Conservation (phyloP, 192 early-diverging fungal genomes). For the Spinellus fusiger region DNA sequence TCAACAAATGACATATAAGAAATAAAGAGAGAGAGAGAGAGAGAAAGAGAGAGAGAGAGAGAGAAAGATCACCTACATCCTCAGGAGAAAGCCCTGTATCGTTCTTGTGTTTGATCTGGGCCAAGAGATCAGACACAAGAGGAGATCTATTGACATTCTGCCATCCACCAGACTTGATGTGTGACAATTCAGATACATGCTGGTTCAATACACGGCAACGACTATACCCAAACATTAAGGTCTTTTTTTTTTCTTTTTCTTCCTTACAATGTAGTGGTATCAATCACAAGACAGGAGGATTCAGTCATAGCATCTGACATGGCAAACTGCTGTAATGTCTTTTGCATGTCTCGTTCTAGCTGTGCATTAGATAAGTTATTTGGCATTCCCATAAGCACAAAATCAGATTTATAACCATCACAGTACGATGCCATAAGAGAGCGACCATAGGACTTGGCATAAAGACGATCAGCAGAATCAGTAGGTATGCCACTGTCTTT, state of each 20-base stretch:
- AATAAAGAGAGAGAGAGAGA: background rate
- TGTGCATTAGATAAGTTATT: constrained; percentile 10
- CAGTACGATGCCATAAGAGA: constrained; percentile 52
- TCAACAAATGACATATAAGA: background rate
- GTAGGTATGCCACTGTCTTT: constrained; percentile 27
- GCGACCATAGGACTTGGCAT: constrained; percentile 51
- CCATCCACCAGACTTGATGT: constrained; percentile 20
- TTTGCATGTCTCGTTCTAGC: constrained; percentile 36
- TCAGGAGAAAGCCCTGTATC: constrained; percentile 32
- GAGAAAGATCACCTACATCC: constrained; percentile 24
- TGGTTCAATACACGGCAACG: constrained; percentile 13
- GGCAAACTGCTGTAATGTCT: constrained; percentile 32
- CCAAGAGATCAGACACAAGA: constrained; percentile 21
- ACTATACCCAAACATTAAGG: constrained; percentile 6
- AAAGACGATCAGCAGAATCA: constrained; percentile 37
- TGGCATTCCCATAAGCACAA: constrained; percentile 52
- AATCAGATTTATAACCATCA: constrained; percentile 48
- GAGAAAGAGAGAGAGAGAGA: background rate
- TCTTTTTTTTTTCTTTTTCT: background rate
- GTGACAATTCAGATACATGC: constrained; percentile 12
- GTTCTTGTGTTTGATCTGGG: constrained; percentile 18
- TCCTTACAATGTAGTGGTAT: constrained; percentile 38
- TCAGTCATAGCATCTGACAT: constrained; percentile 22
- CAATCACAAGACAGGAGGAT: constrained; percentile 36
- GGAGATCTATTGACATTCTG: constrained; percentile 16